phyloP scores from a whole-genome alignment of 2,329 filamentous ascomycete genomes.

The Claviceps maximensis region DNA sequence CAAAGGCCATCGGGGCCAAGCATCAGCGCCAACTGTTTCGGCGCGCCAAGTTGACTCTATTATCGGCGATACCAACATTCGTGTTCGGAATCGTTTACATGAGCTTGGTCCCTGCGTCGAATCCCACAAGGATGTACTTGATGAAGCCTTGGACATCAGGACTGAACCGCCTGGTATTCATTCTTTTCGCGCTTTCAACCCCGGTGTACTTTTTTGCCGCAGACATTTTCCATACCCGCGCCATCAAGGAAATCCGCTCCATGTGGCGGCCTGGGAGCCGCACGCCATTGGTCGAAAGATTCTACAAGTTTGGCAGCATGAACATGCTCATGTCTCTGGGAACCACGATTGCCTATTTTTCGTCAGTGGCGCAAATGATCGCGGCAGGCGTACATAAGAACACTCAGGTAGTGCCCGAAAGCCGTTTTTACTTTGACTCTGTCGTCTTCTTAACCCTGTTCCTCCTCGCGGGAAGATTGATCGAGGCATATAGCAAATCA shows the following conservation, averaged over 20 bases:
- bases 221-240: conserved; percentile 69
- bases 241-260: conserved; percentile 62
- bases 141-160: conserved; percentile 60
- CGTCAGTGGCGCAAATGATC: conserved; percentile 67
- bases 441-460: conserved; percentile 89
- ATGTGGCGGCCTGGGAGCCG: conserved; percentile 68
- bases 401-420: conserved; percentile 23
- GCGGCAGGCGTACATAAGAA: conserved; percentile 38
- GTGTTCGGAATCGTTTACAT: conserved; percentile 84
- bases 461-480: conserved; percentile 57
- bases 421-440: conserved; percentile 72
- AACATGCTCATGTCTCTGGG: conserved; percentile 85
- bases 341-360: conserved; percentile 75
- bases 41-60: conserved; percentile 55
- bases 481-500: conserved; percentile 85
- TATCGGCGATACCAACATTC: conserved; percentile 69
- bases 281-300: conserved; percentile 58
- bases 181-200: conserved; percentile 68
- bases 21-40: conserved; percentile 57
- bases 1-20: conserved; percentile 54
- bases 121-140: conserved; percentile 48
- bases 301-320: conserved; percentile 95
- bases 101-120: conserved; percentile 53
- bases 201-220: conserved; percentile 80
- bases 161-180: conserved; percentile 64